Base-by-base conservation (phyloP, 192 early-diverging fungal genomes). In the Umbelopsis isabellina region DNA sequence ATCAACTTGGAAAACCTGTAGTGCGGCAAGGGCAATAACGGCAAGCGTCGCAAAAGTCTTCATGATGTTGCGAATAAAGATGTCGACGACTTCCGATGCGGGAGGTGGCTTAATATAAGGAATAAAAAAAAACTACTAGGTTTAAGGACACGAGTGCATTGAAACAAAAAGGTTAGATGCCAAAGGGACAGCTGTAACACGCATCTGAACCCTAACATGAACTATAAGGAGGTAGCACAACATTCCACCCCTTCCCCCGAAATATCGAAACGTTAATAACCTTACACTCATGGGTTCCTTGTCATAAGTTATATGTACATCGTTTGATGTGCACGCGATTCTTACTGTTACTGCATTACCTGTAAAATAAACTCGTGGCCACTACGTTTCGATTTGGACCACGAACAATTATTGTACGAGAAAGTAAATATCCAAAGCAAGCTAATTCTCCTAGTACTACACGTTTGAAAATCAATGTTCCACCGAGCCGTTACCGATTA, bases 111-210 rank as follows among this genome's bases (percentile, higher is more conserved):
- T 61, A 61, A 61, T 61, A 61, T 61, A 61, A 61, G 55, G 33
- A 61, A 61, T 35, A 61, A 27, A n/a, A 61, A 27, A n/a, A 35
- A 35, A 61, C 55, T 18, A 22, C 55, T 35, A 21, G 25, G 23
- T 22, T 61, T 18, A 4, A 18, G 55, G 55, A 61, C 55, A 61
- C 55, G 55, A 61, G 55, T 61, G 30, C 18, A 35, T 30, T 35
- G 27, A 61, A 30, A 61, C 55, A 61, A 61, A 61, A 61, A 33
- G 55, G 55, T 61, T 61, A 61, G 21, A 61, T 61, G 55, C 25
- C 30, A 61, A 61, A 61, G 55, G 55, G 55, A 61, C 25, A 61
- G 33, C 25, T 11, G 20, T n/a, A 61, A n/a, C 55, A n/a, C 55
- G 10, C 55, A 35, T 33, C 51, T 52, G 51, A 52, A 30, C 27